Evolutionary conservation across 2,329 filamentous ascomycete genomes (phyloP), one percentile per base, ranked within the genome.

Genomic region (Zymoseptoria crescenta): DNA sequence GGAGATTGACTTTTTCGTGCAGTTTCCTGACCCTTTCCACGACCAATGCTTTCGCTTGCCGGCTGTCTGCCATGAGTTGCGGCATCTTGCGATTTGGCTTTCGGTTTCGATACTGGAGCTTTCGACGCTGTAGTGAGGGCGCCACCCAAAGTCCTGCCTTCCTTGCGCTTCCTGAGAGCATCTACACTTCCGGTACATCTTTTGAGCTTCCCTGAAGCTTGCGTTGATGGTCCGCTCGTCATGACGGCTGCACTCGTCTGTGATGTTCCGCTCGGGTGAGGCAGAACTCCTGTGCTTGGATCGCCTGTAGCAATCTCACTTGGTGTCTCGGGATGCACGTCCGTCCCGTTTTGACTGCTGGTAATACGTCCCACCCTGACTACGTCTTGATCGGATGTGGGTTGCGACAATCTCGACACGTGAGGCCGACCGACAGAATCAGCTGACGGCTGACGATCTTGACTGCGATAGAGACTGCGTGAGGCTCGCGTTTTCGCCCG

Each of bases 231-330:
- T 16, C 35, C 13, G 35, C 35, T 45, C 35, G 35, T 45, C 35
- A 45, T 45, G 35, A 45, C 13, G 16, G 35, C 35, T 45, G 16
- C 35, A 49, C 54, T 62, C 2, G 58, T 58, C 24, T 60, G 57
- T 4, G 60, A 58, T 16, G 53, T 55, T 4, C 49, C 53, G 21
- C 58, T 54, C 13, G 35, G 27, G 19, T 54, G 35, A n/a, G n/a
- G 35, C n/a, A n/a, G 9, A 7, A 16, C 35, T 13, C 35, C 35
- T 45, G 35, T 45, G 35, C 35, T 45, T n/a, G n/a, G 35, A 16
- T 45, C 35, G 13, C n/a, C 35, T 16, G 35, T 7, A 6, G 13
- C 35, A 16, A 45, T 16, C 10, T 45, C 35, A 16, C 35, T 45
- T 6, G 35, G 35, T 16, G 35, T 45, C 7, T 45, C 35, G n/a